These are phyloP conservation scores for Kwoniella pini DNA, from an alignment of 768 basidiomycete genomes.

Conservation along the genomic window DNA sequence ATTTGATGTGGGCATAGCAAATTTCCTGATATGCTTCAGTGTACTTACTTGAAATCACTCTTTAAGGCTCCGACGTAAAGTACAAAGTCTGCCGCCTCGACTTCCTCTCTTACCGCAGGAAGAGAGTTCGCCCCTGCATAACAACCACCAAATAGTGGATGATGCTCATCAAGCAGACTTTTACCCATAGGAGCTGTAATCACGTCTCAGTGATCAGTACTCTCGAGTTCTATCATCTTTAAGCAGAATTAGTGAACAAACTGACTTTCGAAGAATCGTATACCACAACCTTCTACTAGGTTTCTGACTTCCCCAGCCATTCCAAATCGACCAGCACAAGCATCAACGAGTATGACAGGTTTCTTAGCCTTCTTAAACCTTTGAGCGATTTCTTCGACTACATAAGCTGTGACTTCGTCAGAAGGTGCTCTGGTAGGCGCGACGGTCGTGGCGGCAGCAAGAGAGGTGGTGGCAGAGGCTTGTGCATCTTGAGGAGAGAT, in stretches of 20 bases:
- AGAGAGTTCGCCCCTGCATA: conserved; percentile 53
- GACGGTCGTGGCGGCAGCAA: conserved; percentile 1
- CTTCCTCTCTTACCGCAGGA: conserved; percentile 45
- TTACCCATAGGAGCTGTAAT: conserved; percentile 41
- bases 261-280: conserved; percentile 54
- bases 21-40: not conserved
- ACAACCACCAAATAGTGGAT: conserved; percentile 50
- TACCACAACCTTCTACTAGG: conserved; percentile 47
- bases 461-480: conserved; percentile 18
- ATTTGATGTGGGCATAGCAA: too few relatives aligned
- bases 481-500: conserved; percentile 22
- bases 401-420: conserved; percentile 60
- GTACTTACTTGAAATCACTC: conserved; percentile 53
- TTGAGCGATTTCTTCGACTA: conserved; percentile 70
- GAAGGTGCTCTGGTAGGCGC: conserved; percentile 20
- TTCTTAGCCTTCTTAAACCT: conserved; percentile 64
- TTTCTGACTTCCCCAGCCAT: conserved; percentile 44
- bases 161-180: conserved; percentile 49
- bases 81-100: conserved; percentile 52
- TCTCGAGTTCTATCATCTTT: not conserved
- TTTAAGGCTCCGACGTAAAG: conserved; percentile 52
- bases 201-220: not conserved
- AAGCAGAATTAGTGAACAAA: not conserved
- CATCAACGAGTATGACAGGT: conserved; percentile 62
- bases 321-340: conserved; percentile 52